A percentile compares a stretch with the other conserved stretches of the same genome.
phyloP scores from a whole-genome alignment of 129 eudicot species.

The Pseudognaphalium luteoalbum region DNA sequence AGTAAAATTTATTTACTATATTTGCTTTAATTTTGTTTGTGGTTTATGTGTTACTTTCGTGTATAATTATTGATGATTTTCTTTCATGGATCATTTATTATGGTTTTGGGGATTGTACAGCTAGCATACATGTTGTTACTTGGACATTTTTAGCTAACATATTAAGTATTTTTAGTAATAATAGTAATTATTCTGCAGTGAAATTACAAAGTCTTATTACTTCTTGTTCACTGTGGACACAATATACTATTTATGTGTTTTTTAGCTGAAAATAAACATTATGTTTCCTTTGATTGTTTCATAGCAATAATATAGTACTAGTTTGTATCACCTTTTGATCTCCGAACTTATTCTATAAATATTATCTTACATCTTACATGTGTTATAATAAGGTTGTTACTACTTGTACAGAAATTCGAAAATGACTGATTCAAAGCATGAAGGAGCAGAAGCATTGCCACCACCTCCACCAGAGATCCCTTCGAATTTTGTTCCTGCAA shows the following conservation, averaged over 20 bases:
- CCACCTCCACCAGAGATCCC: conserved; percentile 57
- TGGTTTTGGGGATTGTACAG: no score
- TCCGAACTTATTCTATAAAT: not conserved
- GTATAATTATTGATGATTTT: no score
- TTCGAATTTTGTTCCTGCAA: conserved; percentile 24
- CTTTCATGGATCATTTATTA: no score
- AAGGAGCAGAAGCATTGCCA: conserved; percentile 22
- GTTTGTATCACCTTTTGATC: not conserved
- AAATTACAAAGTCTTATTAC: not conserved
- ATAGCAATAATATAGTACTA: not conserved
- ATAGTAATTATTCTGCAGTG: not conserved
- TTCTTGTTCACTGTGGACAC: not conserved
- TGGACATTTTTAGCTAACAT: no score
- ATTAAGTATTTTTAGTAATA: no score
- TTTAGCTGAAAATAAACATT: not conserved
- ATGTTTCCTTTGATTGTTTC: not conserved
- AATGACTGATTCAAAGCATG: conserved; percentile 16
- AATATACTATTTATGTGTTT: not conserved
- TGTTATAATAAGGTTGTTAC: not conserved
- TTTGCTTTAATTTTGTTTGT: no score
- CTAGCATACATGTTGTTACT: no score
- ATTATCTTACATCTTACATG: not conserved
- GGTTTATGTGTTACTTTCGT: no score
- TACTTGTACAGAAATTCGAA: not conserved
- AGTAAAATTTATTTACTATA: no score